A percentile compares a stretch with the other conserved stretches of the same genome.
Evolutionary conservation across 1,284 basidiomycete genomes (phyloP).

Genomic region (Naganishia albida): DNA sequence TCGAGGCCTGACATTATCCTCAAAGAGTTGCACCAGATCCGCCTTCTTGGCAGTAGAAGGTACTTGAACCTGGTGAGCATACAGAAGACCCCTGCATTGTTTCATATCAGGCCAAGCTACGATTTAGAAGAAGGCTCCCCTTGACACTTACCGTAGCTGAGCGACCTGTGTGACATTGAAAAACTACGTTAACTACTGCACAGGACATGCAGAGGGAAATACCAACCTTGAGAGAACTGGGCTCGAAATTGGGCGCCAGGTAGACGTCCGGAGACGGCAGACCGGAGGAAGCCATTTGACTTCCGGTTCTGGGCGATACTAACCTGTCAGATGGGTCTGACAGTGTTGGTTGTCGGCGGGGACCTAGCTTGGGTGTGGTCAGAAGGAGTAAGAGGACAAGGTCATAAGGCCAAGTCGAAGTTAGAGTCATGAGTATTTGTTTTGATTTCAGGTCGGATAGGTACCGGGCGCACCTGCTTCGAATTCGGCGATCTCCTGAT

Average conservation of each 20-base stretch:
- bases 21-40: conserved; percentile 78
- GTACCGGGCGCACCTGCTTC: conserved; percentile 2
- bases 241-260: conserved; percentile 80
- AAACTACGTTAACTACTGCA: conserved; percentile 23
- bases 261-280: conserved; percentile 58
- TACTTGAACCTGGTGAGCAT: conserved; percentile 76
- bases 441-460: conserved; percentile 14
- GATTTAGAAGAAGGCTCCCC: neutral
- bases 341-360: no score
- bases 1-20: conserved; percentile 69
- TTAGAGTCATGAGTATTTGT: conserved; percentile 7
- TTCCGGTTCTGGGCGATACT: neutral
- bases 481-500: conserved; percentile 1
- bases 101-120: conserved; percentile 7
- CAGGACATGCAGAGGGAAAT: conserved; percentile 18
- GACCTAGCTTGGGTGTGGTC: neutral
- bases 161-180: conserved; percentile 43
- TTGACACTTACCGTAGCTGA: conserved; percentile 47
- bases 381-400: neutral
- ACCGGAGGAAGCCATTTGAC: conserved; percentile 18
- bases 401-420: no score
- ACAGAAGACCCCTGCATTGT: conserved; percentile 61
- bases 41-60: conserved; percentile 79
- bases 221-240: conserved; percentile 63
- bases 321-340: neutral